Evolutionary conservation across 371 early-diverging fungal species (phyloP).

Genomic region (Mortierella sp.): DNA sequence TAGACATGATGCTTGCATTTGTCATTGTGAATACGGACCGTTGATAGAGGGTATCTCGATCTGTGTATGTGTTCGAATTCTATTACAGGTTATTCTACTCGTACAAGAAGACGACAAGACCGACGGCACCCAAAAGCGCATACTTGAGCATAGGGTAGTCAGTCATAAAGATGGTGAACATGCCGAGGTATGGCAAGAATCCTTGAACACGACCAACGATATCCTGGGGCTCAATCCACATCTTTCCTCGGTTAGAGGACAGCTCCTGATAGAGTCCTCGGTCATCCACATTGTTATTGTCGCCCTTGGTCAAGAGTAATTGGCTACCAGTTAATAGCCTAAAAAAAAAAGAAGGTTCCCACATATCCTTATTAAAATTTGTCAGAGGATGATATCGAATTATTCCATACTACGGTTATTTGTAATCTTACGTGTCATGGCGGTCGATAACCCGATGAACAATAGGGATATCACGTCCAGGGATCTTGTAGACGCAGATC

Average conservation of each 20-base stretch:
- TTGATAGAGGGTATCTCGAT: neutral
- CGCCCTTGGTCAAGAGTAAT: conserved; percentile 97
- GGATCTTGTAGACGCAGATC: conserved; percentile 96
- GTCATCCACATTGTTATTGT: conserved; percentile 97
- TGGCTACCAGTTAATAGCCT: conserved; percentile 78
- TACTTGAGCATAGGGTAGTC: conserved; percentile 94
- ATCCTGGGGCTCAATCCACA: conserved; percentile 91
- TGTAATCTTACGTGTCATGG: conserved; percentile 77
- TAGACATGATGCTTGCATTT: neutral
- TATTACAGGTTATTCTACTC: conserved; percentile 20
- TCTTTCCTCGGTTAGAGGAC: conserved; percentile 75
- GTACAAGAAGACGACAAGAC: conserved; percentile 73
- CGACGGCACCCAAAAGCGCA: conserved; percentile 83
- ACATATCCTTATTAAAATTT: too few species aligned
- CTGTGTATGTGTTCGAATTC: neutral
- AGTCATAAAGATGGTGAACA: conserved; percentile 96
- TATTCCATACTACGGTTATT: neutral
- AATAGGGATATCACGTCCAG: conserved; percentile 95
- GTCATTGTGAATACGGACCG: neutral
- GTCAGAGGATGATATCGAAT: too few species aligned
- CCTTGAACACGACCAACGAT: conserved; percentile 92
- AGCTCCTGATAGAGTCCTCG: conserved; percentile 84
- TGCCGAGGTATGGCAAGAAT: conserved; percentile 95
- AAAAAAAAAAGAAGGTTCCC: neutral
- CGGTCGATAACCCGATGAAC: conserved; percentile 97